Conservation (phyloP, 2,329 filamentous ascomycete genomes). For the Colletotrichum spaethianum region DNA sequence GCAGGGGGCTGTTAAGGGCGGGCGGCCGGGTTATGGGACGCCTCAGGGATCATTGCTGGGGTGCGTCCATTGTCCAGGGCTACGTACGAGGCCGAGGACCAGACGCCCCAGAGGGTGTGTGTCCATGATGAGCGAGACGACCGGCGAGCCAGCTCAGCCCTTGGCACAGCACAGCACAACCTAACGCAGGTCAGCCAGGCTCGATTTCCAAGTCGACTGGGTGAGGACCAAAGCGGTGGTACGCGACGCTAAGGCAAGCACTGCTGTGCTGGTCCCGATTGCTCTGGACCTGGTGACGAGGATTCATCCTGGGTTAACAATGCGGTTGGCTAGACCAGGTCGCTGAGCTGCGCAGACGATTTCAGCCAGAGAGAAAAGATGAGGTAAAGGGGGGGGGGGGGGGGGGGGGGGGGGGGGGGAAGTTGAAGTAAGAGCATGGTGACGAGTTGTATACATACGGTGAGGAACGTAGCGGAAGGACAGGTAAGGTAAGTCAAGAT, state of each 20-base stretch:
- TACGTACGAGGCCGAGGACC: not conserved
- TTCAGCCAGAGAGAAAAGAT: not conserved
- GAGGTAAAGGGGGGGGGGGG: not conserved
- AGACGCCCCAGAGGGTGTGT: not conserved
- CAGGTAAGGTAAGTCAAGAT: not conserved
- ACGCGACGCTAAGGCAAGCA: conserved; percentile 13
- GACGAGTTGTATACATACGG: not conserved
- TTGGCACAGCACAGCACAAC: conserved; percentile 3
- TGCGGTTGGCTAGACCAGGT: not conserved
- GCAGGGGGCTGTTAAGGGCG: conserved; percentile 15
- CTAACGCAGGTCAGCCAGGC: not conserved
- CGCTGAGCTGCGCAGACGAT: not conserved
- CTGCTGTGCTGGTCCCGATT: conserved; percentile 14
- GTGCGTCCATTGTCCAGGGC: not conserved
- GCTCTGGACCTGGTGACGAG: not conserved
- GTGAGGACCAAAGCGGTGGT: conserved; percentile 7
- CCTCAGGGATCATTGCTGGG: conserved; percentile 25
- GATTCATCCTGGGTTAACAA: not conserved
- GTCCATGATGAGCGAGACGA: not conserved
- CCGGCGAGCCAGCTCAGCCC: conserved; percentile 6
- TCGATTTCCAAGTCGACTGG: not conserved
- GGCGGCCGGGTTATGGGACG: conserved; percentile 30
- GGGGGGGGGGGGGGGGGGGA: too few species aligned
- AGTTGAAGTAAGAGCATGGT: not conserved
- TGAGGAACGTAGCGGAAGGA: not conserved